These are phyloP conservation scores for Aspergillus chevalieri DNA, from an alignment of 2,329 filamentous ascomycete genomes.

Conservation along the genomic window DNA sequence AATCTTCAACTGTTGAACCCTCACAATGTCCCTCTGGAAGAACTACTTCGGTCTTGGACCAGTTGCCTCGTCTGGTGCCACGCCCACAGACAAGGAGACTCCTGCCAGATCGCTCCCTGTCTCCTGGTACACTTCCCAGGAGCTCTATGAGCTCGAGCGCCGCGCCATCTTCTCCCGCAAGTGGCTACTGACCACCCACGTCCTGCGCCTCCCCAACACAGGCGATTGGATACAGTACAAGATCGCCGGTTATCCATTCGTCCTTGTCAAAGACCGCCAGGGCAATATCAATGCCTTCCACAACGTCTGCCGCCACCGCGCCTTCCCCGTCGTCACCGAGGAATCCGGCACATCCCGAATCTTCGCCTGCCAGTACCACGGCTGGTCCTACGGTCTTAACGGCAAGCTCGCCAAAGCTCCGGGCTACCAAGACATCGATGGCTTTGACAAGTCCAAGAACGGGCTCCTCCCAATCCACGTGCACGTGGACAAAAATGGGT, in stretches of 20 bases:
- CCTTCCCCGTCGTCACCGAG: slow-evolving; percentile 50
- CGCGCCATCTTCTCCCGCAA: slow-evolving; percentile 55
- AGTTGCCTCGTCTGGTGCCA: slow-evolving; percentile 10
- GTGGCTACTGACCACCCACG: slow-evolving; percentile 37
- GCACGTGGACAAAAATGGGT: slow-evolving; percentile 49
- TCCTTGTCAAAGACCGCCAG: slow-evolving; percentile 47
- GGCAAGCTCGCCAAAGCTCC: slow-evolving; percentile 56
- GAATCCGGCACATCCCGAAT: slow-evolving; percentile 45
- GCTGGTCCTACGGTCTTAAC: slow-evolving; percentile 54
- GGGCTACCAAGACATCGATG: slow-evolving; percentile 49
- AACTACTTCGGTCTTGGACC: slow-evolving; percentile 37
- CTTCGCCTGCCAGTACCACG: slow-evolving; percentile 55
- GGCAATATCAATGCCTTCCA: slow-evolving; percentile 54
- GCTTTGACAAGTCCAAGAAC: slow-evolving; percentile 52
- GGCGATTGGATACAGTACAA: slow-evolving; percentile 54
- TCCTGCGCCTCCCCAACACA: slow-evolving; percentile 43
- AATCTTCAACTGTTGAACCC: not conserved
- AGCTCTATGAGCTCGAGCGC: slow-evolving; percentile 51
- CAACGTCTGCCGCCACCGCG: slow-evolving; percentile 56
- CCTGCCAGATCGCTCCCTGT: slow-evolving; percentile 43
- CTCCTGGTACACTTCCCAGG: slow-evolving; percentile 43
- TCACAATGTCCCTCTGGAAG: slow-evolving; percentile 18
- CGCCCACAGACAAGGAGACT: slow-evolving; percentile 15
- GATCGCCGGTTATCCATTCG: slow-evolving; percentile 53
- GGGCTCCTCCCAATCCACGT: slow-evolving; percentile 51